Base-by-base conservation (phyloP, 805 yeast species). In the Suhomyces kilbournensis region DNA sequence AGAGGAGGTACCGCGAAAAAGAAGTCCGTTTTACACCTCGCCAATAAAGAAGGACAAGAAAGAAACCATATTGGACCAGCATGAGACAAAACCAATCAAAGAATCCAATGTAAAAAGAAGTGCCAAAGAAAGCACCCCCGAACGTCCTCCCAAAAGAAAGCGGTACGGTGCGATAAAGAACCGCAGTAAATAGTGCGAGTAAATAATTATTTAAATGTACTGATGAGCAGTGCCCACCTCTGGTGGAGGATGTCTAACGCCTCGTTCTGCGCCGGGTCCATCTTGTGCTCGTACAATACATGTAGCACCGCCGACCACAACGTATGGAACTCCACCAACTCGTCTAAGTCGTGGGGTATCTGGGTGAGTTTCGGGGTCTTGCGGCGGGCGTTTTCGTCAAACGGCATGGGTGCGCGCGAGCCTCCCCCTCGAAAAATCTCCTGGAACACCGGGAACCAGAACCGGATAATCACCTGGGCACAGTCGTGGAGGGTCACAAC, bases 391-490 rank as follows among this genome's bases (percentile, higher is more conserved):
- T 25, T 26, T 50, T 54, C 61, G 15, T 55, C 59, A 47, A 63
- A 68, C 2, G 69, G 68, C 12, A 8, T 15, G 57, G 45, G 45
- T 47, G 30, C 17, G 25, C 32, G 32, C 28, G 28, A 47, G 30
- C 7, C 60, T 54, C 9, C 17, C 3, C 20, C 20, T 12, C 14
- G 14, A 52, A 85, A 80, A 52, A 76, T 79, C 2, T 72, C 80
- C 3, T 77, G 64, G 60, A 88, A 88, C 1, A 82, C 86, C 1
- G 90, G 76, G 1, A 81, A 61, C 78, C 84, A 77, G 59, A 73
- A 81, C 56, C 79, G 63, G 7, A 68, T 66, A 12, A 88, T 62
- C 4, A 70, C 65, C 1, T 65, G 57, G 2, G 79, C 65, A 20
- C 82, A 76, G 51, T 78, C 82, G 2, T 42, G 47, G n/a, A 86